A percentile compares a stretch with the other conserved stretches of the same genome.
phyloP scores from a whole-genome alignment of 306 rosid species.

The Adenanthera pavonina region DNA sequence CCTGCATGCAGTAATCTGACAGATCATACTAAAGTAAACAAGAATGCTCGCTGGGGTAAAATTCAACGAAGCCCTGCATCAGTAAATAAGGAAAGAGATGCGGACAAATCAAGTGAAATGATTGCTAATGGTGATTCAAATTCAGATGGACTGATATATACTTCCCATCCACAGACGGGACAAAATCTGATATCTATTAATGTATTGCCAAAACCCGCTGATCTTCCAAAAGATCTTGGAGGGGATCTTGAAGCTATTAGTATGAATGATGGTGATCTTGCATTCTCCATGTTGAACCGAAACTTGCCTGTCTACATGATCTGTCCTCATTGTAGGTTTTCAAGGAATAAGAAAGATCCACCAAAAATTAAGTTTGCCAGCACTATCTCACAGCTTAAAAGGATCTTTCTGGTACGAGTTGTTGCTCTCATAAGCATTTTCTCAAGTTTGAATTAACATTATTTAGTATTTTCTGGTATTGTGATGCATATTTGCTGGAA shows the following conservation, averaged over 20 bases:
- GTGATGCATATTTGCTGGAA: conserved; percentile 21
- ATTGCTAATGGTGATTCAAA: conserved; percentile 51
- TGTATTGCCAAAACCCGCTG: conserved; percentile 43
- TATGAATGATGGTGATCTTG: conserved; percentile 63
- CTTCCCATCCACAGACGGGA: conserved; percentile 49
- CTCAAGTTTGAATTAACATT: conserved; percentile 31
- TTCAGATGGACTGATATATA: conserved; percentile 44
- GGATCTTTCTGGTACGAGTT: conserved; percentile 80
- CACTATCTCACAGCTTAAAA: conserved; percentile 86
- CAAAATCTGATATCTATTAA: conserved; percentile 50
- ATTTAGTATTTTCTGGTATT: neutral
- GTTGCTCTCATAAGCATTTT: conserved; percentile 38
- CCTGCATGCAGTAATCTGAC: conserved; percentile 44
- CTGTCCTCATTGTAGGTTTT: conserved; percentile 85
- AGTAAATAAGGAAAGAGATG: conserved; percentile 57
- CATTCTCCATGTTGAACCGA: conserved; percentile 72
- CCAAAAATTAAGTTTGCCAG: conserved; percentile 72
- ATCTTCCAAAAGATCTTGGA: conserved; percentile 52
- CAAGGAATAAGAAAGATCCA: conserved; percentile 63
- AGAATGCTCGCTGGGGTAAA: conserved; percentile 60
- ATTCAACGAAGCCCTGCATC: conserved; percentile 53
- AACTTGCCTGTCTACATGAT: conserved; percentile 85
- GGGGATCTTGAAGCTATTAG: conserved; percentile 57
- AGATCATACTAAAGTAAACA: conserved; percentile 54
- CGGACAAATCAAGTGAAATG: conserved; percentile 55